These are phyloP conservation scores for Saccharomycopsis amapae DNA, from an alignment of 805 yeast species.

Conservation along the genomic window DNA sequence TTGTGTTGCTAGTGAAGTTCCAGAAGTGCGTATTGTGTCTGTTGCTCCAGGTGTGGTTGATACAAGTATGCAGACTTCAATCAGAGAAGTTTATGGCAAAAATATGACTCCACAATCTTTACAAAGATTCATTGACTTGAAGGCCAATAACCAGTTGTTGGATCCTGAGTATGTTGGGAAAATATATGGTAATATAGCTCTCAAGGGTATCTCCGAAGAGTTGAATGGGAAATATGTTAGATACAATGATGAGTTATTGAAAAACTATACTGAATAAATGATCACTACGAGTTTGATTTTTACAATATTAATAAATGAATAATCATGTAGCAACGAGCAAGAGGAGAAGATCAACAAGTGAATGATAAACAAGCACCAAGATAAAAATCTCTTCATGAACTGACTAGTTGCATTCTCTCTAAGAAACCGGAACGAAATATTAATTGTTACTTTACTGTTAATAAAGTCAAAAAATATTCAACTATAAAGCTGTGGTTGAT, in stretches of 20 bases:
- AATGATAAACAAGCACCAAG: background rate
- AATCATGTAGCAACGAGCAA: slow-evolving; percentile 18
- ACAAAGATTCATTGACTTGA: slow-evolving; percentile 57
- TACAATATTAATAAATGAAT: too few relatives aligned
- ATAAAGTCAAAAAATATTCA: slow-evolving; percentile 23
- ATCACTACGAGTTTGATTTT: background rate
- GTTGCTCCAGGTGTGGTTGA: slow-evolving; percentile 95
- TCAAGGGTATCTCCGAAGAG: slow-evolving; percentile 46
- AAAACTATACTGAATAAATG: slow-evolving; percentile 1
- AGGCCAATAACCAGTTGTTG: slow-evolving; percentile 49
- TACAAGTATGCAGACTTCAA: slow-evolving; percentile 79
- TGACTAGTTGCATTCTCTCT: slow-evolving; percentile 18
- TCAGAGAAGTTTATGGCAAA: slow-evolving; percentile 49
- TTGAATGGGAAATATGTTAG: slow-evolving; percentile 66
- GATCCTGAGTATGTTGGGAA: slow-evolving; percentile 68
- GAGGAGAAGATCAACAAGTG: slow-evolving; percentile 9
- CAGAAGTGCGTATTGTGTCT: slow-evolving; percentile 51
- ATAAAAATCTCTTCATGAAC: slow-evolving; percentile 9
- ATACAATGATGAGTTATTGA: slow-evolving; percentile 37
- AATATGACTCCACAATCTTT: slow-evolving; percentile 57
- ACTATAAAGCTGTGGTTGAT: slow-evolving; percentile 24
- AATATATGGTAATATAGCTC: slow-evolving; percentile 59
- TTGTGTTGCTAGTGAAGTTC: slow-evolving; percentile 64
- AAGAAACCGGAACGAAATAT: slow-evolving; percentile 24
- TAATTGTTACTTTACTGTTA: slow-evolving; percentile 23